Evolutionary conservation across 495 filamentous ascomycete species (phyloP), one percentile per base, ranked within the genome.

Genomic region (Hypoxylon lenormandii): DNA sequence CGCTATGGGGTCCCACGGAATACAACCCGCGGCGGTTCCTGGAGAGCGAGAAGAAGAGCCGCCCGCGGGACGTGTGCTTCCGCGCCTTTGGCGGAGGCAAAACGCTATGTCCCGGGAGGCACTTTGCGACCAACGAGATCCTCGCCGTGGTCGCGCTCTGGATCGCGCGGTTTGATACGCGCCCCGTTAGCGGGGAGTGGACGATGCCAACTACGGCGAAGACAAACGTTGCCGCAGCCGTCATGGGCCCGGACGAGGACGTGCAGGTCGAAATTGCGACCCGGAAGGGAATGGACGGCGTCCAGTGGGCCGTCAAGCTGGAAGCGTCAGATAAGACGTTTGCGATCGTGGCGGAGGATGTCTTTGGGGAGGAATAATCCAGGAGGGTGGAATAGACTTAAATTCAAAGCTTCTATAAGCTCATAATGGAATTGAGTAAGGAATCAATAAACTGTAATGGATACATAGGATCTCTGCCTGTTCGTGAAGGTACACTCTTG

Each of bases 191-290:
- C 1, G 50, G 40, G 0, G 46, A 57, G 1, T 77, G 72, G 74
- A 60, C 59, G 30, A 15, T 71, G n/a, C 74, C 74, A 10, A 72
- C 64, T 7, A 68, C 65, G 0, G 59, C 13, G 28, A 74, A 73
- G 43, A 73, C 65, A 1, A 71, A 69, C 28, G 58, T 73, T 30
- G 70, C 71, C 8, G 53, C 65, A 0, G 63, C 62, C 22, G 42
- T 80, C 8, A 69, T 74, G 70, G 62, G 68, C 21, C 76, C 76
- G 0, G 73, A 78, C 60, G 18, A 45, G 11, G 75, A 78, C 61
- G 33, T 77, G 16, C 45, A 76, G 37, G 69, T 78, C 18, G 72
- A 77, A 37, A 56, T 80, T 16, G 62, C 23, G 53, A 36, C 33
- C n/a, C 58, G 73, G 15, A 12, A 62, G 28, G 73, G 74, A 0